phyloP scores from a whole-genome alignment of 495 filamentous ascomycete species.

The Tuber microsphaerosporum region DNA sequence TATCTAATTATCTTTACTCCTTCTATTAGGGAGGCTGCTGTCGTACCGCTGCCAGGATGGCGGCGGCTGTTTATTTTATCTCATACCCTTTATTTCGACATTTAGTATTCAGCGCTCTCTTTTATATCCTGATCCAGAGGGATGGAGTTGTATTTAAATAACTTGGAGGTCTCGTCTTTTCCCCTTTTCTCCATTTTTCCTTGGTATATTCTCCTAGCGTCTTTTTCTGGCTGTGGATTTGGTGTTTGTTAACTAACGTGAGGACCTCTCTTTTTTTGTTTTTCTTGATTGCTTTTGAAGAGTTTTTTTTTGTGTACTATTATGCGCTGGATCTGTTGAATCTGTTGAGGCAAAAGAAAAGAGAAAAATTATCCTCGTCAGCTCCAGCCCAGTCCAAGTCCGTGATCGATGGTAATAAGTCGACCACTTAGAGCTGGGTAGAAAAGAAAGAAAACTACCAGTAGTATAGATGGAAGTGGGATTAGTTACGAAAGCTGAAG shows the following conservation, averaged over 20 bases:
- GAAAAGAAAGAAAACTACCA: background rate
- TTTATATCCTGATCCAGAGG: background rate
- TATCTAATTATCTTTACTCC: background rate
- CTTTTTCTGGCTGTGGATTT: background rate
- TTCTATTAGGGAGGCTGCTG: background rate
- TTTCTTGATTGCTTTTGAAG: background rate
- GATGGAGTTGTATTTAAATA: slow-evolving; percentile 2
- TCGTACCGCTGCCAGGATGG: background rate
- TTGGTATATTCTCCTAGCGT: background rate
- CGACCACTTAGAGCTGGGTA: background rate
- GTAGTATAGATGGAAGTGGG: background rate
- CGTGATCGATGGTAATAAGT: background rate
- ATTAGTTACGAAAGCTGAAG: background rate
- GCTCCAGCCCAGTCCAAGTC: background rate
- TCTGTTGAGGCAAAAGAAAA: background rate
- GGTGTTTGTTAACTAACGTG: background rate
- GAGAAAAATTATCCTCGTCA: background rate
- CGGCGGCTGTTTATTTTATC: background rate
- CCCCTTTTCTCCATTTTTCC: background rate
- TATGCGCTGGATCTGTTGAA: background rate
- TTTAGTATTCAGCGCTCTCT: background rate
- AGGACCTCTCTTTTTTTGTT: background rate
- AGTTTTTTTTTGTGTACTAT: background rate
- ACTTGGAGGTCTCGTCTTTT: background rate
- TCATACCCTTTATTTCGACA: background rate